Conservation (phyloP, 1,284 basidiomycete species). For the Filobasidium uniguttulatum region DNA sequence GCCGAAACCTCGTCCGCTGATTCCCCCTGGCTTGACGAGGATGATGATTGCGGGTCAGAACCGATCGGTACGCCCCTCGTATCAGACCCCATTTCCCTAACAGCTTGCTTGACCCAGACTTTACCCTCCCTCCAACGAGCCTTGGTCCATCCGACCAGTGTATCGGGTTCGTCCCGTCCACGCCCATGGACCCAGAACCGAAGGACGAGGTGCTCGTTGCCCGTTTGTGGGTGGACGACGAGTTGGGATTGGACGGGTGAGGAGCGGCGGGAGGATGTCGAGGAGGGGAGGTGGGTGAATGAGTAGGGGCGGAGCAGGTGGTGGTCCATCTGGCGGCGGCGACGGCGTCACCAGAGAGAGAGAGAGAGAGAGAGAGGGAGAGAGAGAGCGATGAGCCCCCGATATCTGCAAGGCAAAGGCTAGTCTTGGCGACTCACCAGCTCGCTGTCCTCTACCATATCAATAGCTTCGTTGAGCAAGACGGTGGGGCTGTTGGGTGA, state of each 20-base stretch:
- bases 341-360: not conserved
- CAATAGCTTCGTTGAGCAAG: conserved; percentile 71
- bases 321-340: conserved; percentile 25
- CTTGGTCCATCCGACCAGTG: conserved; percentile 21
- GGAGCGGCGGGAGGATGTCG: conserved; percentile 29
- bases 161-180: conserved; percentile 29
- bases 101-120: conserved; percentile 6
- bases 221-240: conserved; percentile 27
- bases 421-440: conserved; percentile 40
- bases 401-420: not conserved
- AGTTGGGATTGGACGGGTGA: conserved; percentile 27
- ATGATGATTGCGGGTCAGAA: too few species aligned
- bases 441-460: conserved; percentile 60
- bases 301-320: conserved; percentile 34
- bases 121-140: conserved; percentile 5
- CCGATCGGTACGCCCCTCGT: not conserved
- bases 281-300: conserved; percentile 34
- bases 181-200: conserved; percentile 36
- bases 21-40: not conserved
- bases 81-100: conserved; percentile 3
- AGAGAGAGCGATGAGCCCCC: not conserved
- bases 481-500: conserved; percentile 86
- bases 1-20: not conserved
- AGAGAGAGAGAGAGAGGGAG: not conserved
- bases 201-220: conserved; percentile 33